A percentile compares a stretch with the other conserved stretches of the same genome.
These are phyloP conservation scores for Eucalyptus erythrocorys DNA, from an alignment of 345 rosid species.

Conservation along the genomic window DNA sequence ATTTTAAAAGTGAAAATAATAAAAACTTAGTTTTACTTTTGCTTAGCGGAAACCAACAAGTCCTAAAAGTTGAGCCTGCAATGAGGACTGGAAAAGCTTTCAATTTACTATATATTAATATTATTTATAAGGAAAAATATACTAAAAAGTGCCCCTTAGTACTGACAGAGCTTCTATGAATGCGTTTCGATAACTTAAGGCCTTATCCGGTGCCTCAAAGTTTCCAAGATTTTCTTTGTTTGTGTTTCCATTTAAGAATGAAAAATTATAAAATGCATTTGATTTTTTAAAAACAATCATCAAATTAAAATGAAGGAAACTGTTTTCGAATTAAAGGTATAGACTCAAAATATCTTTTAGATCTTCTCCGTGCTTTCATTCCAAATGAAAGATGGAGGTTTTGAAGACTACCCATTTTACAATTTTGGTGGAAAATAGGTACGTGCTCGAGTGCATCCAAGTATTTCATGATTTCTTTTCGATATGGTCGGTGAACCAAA, in stretches of 20 bases:
- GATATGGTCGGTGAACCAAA: not conserved
- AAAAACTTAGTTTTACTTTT: too few species aligned
- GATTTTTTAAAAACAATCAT: too few species aligned
- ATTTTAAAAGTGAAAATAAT: too few species aligned
- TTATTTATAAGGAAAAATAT: too few species aligned
- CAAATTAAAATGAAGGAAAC: not conserved
- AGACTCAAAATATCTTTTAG: not conserved
- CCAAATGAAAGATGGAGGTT: not conserved
- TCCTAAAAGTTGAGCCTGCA: accelerated
- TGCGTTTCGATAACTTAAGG: too few species aligned
- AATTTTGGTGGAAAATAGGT: not conserved
- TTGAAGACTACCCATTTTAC: not conserved
- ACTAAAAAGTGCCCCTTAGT: not conserved
- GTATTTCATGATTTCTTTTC: not conserved
- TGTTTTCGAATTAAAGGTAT: too few species aligned
- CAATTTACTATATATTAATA: not conserved
- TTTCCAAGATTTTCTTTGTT: not conserved
- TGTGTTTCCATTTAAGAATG: too few species aligned
- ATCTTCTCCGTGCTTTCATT: not conserved
- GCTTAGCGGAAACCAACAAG: not conserved
- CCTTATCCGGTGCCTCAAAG: not conserved
- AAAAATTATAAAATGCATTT: too few species aligned
- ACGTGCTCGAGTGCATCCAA: not conserved
- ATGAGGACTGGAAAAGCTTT: not conserved
- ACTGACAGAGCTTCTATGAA: not conserved